Percentiles rank a stretch among this genome's conserved stretches.
Evolutionary conservation across 1,284 basidiomycete genomes (phyloP).

Genomic region (Athelia psychrophila): DNA sequence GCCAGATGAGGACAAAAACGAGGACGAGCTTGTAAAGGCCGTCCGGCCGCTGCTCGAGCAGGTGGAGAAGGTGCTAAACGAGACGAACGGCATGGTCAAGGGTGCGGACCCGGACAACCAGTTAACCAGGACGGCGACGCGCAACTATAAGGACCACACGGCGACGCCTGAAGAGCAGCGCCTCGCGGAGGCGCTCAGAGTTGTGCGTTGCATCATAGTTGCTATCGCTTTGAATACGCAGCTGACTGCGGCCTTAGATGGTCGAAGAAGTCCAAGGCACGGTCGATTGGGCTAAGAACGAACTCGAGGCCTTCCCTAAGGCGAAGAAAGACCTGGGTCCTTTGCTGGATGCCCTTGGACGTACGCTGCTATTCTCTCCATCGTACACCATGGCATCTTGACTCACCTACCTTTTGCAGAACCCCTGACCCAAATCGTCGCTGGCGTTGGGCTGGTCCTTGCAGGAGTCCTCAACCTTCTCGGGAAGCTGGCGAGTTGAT

Average conservation of each 20-base stretch:
- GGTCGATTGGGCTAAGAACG: constrained; percentile 35
- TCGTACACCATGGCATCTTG: background rate
- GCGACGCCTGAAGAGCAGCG: constrained; percentile 37
- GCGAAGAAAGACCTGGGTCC: constrained; percentile 37
- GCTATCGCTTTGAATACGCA: background rate
- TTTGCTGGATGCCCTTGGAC: constrained; percentile 30
- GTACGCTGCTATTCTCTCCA: background rate
- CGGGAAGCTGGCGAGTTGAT: constrained; percentile 17
- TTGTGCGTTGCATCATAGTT: constrained; percentile 4
- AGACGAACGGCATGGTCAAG: constrained; percentile 30
- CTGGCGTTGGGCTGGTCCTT: constrained; percentile 29
- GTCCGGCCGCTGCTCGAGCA: constrained; percentile 33
- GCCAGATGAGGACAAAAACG: constrained; percentile 34
- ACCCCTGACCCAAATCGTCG: constrained; percentile 34
- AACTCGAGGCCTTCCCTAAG: constrained; percentile 35
- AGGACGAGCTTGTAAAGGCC: constrained; percentile 30
- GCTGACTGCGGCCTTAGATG: constrained; percentile 15
- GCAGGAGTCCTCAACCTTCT: constrained; percentile 31
- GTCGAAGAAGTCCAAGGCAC: constrained; percentile 35
- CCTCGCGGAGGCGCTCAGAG: constrained; percentile 35
- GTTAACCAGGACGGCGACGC: constrained; percentile 30
- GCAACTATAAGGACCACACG: constrained; percentile 30
- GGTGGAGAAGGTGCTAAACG: constrained; percentile 32
- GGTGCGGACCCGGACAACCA: constrained; percentile 36
- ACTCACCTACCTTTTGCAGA: constrained; percentile 10